Evolutionary conservation across 2,329 filamentous ascomycete species (phyloP).

Genomic region (Madurella fahalii): DNA sequence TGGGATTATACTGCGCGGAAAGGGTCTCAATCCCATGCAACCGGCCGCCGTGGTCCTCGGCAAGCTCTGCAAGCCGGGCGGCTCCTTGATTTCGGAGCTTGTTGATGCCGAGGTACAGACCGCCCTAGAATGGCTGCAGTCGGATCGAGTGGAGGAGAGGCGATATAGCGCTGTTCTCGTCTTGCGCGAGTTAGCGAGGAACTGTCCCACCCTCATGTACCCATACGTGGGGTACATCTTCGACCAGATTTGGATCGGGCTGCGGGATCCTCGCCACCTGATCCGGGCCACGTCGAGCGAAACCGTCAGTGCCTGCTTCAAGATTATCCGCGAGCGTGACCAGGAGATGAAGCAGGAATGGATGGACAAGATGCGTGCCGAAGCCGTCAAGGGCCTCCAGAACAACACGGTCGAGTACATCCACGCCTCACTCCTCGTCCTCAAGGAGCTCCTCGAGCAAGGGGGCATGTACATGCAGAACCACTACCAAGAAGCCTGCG

Average conservation of each 20-base stretch:
- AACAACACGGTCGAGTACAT: conserved; percentile 79
- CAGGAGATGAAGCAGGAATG: conserved; percentile 79
- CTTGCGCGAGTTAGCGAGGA: conserved; percentile 83
- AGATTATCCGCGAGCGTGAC: conserved; percentile 91
- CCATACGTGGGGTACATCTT: conserved; percentile 93
- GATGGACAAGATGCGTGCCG: conserved; percentile 88
- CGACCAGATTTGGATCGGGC: conserved; percentile 91
- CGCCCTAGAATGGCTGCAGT: conserved; percentile 93
- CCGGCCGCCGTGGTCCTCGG: conserved; percentile 85
- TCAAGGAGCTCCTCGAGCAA: conserved; percentile 89
- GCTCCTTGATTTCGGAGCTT: conserved; percentile 88
- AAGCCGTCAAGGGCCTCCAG: conserved; percentile 75
- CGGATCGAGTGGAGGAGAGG: conserved; percentile 87
- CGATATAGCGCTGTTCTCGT: conserved; percentile 91
- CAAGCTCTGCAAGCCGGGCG: conserved; percentile 85
- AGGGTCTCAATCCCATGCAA: conserved; percentile 86
- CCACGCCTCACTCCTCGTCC: conserved; percentile 87
- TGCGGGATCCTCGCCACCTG: conserved; percentile 83
- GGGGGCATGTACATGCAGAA: conserved; percentile 99
- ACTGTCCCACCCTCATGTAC: conserved; percentile 93
- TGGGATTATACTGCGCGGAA: conserved; percentile 80
- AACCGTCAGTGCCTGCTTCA: conserved; percentile 90
- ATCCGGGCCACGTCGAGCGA: conserved; percentile 91
- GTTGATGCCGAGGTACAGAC: conserved; percentile 97
- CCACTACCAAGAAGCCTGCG: conserved; percentile 85